These are phyloP conservation scores for Aspergillus piperis DNA, from an alignment of 2,329 filamentous ascomycete genomes.

Conservation along the genomic window DNA sequence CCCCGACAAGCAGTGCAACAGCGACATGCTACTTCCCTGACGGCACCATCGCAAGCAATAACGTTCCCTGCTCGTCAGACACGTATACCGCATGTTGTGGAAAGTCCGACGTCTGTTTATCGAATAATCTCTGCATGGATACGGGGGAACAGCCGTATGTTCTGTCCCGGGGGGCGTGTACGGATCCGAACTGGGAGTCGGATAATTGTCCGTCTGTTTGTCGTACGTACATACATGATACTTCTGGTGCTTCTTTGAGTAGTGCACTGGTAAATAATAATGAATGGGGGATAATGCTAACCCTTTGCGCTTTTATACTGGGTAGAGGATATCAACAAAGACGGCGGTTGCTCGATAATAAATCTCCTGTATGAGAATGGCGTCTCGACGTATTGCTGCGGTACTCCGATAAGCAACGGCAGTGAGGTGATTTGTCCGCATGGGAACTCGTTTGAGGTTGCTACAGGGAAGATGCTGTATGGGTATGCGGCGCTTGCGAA, in stretches of 20 bases:
- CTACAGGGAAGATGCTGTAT: conserved; percentile 23
- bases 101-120: conserved; percentile 24
- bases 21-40: conserved; percentile 32
- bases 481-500: conserved; percentile 26
- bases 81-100: conserved; percentile 31
- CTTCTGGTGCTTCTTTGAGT: no score
- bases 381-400: conserved; percentile 29
- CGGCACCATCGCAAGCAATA: conserved; percentile 15
- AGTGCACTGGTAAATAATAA: no score
- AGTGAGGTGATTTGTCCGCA: conserved; percentile 20
- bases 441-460: conserved; percentile 27
- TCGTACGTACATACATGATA: conserved; percentile 14
- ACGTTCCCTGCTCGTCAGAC: conserved; percentile 30
- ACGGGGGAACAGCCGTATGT: conserved; percentile 27
- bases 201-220: conserved; percentile 26
- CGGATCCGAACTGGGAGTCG: conserved; percentile 30
- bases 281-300: no score
- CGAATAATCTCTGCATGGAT: conserved; percentile 33
- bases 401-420: conserved; percentile 17
- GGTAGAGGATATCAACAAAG: conserved; percentile 16
- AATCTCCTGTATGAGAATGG: conserved; percentile 18
- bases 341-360: conserved; percentile 25
- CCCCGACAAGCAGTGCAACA: neutral
- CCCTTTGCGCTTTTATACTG: neutral
- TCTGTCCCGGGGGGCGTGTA: conserved; percentile 32